A percentile compares a stretch with the other conserved stretches of the same genome.
phyloP scores from a whole-genome alignment of 1,284 basidiomycete species.

The Baeospora myosura region DNA sequence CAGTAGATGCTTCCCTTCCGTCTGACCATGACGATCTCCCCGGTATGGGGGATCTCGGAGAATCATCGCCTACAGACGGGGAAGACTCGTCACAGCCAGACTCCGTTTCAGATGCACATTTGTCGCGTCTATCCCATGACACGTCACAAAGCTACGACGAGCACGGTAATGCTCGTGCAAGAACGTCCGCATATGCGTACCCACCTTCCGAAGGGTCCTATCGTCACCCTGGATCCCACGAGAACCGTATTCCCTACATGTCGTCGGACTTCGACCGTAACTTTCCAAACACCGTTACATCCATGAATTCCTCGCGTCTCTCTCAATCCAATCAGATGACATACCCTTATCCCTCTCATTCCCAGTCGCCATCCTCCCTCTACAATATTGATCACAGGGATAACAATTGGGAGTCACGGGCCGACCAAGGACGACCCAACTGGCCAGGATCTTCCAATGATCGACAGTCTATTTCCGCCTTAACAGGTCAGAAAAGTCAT shows the following conservation, averaged over 20 bases:
- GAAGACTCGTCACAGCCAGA: conserved; percentile 24
- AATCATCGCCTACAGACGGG: conserved; percentile 29
- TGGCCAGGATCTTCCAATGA: too few species aligned
- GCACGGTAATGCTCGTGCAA: conserved; percentile 18
- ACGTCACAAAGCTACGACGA: conserved; percentile 19
- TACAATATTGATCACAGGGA: background rate
- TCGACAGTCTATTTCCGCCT: too few species aligned
- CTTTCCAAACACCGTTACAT: conserved; percentile 11
- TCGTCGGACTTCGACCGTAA: too few species aligned
- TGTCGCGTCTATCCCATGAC: conserved; percentile 23
- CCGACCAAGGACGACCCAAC: conserved; percentile 2
- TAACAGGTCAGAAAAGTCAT: too few species aligned
- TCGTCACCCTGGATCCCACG: conserved; percentile 20
- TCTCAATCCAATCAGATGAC: conserved; percentile 16
- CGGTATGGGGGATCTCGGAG: conserved; percentile 28
- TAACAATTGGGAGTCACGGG: conserved; percentile 1
- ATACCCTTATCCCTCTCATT: conserved; percentile 12
- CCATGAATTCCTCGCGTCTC: conserved; percentile 13
- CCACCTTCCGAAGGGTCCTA: conserved; percentile 19
- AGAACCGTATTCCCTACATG: conserved; percentile 18
- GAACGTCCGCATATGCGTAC: conserved; percentile 23
- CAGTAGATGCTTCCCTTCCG: conserved; percentile 18
- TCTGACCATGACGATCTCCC: conserved; percentile 34
- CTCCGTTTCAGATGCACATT: conserved; percentile 16
- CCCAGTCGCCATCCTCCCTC: background rate